Conservation (phyloP, 164 flowering plant species). For the Stephania yunnanensis region DNA sequence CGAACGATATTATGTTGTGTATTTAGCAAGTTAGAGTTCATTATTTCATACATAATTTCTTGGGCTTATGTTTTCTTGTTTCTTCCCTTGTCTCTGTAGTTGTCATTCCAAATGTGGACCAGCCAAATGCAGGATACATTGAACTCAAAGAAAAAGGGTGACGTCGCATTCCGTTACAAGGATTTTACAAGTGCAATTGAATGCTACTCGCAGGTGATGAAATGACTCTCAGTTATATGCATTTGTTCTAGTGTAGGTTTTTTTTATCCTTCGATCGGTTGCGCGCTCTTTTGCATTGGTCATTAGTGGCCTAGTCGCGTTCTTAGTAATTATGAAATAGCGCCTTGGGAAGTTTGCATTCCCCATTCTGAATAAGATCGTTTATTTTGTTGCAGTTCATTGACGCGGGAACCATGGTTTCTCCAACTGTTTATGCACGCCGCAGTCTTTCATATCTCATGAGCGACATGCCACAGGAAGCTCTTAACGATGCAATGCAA, state of each 20-base stretch:
- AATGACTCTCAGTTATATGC: not conserved
- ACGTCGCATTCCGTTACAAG: constrained; percentile 58
- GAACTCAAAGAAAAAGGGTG: constrained; percentile 71
- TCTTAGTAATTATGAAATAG: not conserved
- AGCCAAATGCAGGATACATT: constrained; percentile 72
- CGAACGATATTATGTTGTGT: not conserved
- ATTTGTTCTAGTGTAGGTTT: not conserved
- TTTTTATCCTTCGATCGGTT: not conserved
- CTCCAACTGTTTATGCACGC: constrained; percentile 87
- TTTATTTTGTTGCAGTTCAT: constrained; percentile 54
- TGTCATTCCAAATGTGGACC: constrained; percentile 81
- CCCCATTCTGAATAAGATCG: constrained; percentile 8
- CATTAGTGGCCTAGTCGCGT: not conserved
- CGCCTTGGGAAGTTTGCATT: not conserved
- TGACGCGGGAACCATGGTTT: constrained; percentile 84
- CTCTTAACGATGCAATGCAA: constrained; percentile 73
- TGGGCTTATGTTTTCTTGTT: not conserved
- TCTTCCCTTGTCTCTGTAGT: constrained; percentile 32
- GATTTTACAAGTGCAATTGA: constrained; percentile 56
- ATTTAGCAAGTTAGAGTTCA: not conserved
- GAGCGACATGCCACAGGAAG: constrained; percentile 74
- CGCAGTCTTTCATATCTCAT: constrained; percentile 77
- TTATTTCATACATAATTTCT: not conserved
- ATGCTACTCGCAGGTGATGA: constrained; percentile 51
- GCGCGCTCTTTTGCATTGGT: not conserved